Conservation (phyloP, 83 land plant species). For the Diphasiastrum complanatum region DNA sequence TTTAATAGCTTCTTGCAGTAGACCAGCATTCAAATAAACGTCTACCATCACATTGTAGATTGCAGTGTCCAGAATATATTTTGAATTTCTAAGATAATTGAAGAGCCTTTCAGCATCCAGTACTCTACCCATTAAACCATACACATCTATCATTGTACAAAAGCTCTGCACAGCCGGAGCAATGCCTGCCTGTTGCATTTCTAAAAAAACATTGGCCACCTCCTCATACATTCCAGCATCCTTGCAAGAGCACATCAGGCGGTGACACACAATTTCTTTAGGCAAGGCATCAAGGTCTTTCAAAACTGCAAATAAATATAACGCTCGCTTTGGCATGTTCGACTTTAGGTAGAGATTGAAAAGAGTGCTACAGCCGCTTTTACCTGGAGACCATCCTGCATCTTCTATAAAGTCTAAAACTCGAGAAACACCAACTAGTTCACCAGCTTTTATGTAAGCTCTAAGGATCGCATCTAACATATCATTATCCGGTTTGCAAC, state of each 20-base stretch:
- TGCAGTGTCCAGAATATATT: constrained; percentile 41
- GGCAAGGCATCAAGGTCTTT: constrained; percentile 36
- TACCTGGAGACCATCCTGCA: constrained; percentile 41
- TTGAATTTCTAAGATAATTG: constrained; percentile 38
- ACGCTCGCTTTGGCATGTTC: constrained; percentile 49
- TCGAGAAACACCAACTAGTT: constrained; percentile 35
- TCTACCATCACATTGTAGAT: constrained; percentile 62
- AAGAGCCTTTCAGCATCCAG: constrained; percentile 50
- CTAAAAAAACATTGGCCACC: constrained; percentile 49
- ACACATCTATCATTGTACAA: constrained; percentile 72
- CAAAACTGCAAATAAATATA: constrained; percentile 37
- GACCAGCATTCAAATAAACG: constrained; percentile 63
- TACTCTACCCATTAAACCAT: constrained; percentile 45
- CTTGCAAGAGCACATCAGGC: constrained; percentile 69
- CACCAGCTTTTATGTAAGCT: constrained; percentile 55
- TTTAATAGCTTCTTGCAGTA: constrained; percentile 43
- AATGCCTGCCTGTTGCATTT: constrained; percentile 41
- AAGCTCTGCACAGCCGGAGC: constrained; percentile 51
- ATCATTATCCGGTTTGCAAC: constrained; percentile 51
- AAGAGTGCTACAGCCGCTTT: constrained; percentile 47
- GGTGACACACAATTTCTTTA: constrained; percentile 63
- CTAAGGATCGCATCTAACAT: constrained; percentile 53
- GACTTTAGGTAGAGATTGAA: constrained; percentile 51
- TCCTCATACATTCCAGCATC: constrained; percentile 46
- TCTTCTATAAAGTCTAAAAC: constrained; percentile 43